phyloP scores from a whole-genome alignment of 2,329 filamentous ascomycete species.

The Claviceps purpurea region DNA sequence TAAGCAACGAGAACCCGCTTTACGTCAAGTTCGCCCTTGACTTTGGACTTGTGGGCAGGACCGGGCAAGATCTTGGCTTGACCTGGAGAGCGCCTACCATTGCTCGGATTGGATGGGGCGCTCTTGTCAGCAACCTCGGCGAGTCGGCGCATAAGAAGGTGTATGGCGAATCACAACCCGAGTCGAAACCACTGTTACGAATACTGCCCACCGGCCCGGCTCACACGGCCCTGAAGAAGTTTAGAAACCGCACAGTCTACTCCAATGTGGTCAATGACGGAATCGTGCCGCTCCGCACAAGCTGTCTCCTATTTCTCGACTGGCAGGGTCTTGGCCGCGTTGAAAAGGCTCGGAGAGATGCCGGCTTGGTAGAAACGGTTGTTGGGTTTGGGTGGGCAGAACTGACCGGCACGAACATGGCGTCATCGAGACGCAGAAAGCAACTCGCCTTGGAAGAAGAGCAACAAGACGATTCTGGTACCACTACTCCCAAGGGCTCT shows the following conservation, averaged over 20 bases:
- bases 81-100: constrained; percentile 87
- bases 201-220: constrained; percentile 87
- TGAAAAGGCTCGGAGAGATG: constrained; percentile 85
- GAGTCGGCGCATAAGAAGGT: constrained; percentile 49
- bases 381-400: constrained; percentile 94
- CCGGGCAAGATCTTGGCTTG: constrained; percentile 85
- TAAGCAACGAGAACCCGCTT: constrained; percentile 94
- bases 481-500: constrained; percentile 16
- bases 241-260: constrained; percentile 82
- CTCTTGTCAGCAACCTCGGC: constrained; percentile 70
- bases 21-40: constrained; percentile 96
- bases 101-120: constrained; percentile 75
- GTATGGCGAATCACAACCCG: constrained; percentile 51
- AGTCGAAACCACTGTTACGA: constrained; percentile 76
- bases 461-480: constrained; percentile 16
- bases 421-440: constrained; percentile 29
- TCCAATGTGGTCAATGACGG: constrained; percentile 97
- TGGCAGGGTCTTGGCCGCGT: constrained; percentile 91
- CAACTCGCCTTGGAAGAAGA: constrained; percentile 24
- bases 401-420: constrained; percentile 58
- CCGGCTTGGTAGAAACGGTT: constrained; percentile 81
- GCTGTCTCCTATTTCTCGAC: constrained; percentile 89
- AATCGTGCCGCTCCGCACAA: constrained; percentile 88
- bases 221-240: constrained; percentile 73
- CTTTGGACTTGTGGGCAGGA: constrained; percentile 90